Percentiles rank a stretch among this genome's conserved stretches.
phyloP scores from a whole-genome alignment of 2,329 filamentous ascomycete species.

The Trematosphaeria pertusa region DNA sequence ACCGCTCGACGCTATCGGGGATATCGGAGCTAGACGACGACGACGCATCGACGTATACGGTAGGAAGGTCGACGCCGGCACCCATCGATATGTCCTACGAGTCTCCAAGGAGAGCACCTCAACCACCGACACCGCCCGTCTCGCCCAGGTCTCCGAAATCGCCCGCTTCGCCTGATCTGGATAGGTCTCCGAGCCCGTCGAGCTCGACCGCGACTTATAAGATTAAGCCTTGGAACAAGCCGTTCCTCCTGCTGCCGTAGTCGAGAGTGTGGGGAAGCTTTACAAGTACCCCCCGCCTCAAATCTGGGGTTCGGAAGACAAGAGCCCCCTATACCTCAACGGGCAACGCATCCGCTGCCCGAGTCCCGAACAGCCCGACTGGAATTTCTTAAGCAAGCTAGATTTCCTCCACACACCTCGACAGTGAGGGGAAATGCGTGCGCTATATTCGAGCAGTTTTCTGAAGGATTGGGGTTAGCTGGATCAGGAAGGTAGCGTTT shows the following conservation, averaged over 20 bases:
- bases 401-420: too few relatives aligned
- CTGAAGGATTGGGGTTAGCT: conserved; percentile 2
- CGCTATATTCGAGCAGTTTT: background rate
- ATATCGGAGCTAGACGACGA: conserved; percentile 39
- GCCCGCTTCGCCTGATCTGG: conserved; percentile 9
- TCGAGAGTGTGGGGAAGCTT: conserved; percentile 8
- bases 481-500: conserved; percentile 13
- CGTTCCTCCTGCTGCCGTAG: conserved; percentile 40
- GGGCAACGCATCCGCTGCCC: conserved; percentile 18
- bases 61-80: conserved; percentile 22
- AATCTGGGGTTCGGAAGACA: background rate
- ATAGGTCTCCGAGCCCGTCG: conserved; percentile 23
- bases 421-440: too few relatives aligned
- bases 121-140: conserved; percentile 21
- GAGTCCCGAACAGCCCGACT: background rate
- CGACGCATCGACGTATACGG: conserved; percentile 33
- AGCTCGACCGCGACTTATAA: conserved; percentile 20
- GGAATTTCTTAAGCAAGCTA: conserved; percentile 15
- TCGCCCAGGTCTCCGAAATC: conserved; percentile 24
- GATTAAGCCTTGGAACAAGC: conserved; percentile 40
- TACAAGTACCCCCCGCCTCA: too few relatives aligned
- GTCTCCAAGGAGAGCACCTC: conserved; percentile 20
- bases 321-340: background rate
- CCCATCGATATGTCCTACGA: conserved; percentile 24
- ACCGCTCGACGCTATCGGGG: conserved; percentile 37